Base-by-base conservation (phyloP, 2,329 filamentous ascomycete genomes). In the Fusarium sp. region DNA sequence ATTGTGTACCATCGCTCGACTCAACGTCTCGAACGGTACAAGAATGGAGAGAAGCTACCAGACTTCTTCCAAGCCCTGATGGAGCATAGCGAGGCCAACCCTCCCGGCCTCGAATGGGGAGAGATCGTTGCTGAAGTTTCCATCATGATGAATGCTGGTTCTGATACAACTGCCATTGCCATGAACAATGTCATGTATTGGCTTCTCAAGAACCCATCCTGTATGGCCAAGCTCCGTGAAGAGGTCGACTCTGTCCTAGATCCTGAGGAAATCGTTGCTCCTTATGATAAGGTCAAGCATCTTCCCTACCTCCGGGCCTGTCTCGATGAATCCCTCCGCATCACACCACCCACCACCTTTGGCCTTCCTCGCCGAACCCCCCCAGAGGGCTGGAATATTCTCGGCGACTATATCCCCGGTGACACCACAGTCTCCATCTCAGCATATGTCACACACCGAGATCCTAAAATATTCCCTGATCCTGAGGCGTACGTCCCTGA, bases 11-110 rank as follows among this genome's bases (percentile, higher is more conserved):
- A 82, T 43, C 82, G 82, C 2, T 78, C 83, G 1, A 79, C 75
- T 2, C 43, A 67, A n/a, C 58, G 73, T 7, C 70, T 75, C 3
- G 55, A 58, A 20, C 60, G 70, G 8, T 52, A 72, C 23, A 60
- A 62, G 39, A 67, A 65, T 6, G 85, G 86, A 23, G 86, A 88
- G 73, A 84, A 83, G 62, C 78, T 88, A 0, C 82, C 86, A 44
- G 87, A 89, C 68, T 88, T 89, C 75, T 88, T 89, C 77, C 78
- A 83, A 52, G 79, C 81, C 1, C 73, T 88, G 7, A 85, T 89
- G 83, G 83, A 82, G 11, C 78, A 82, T 49, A 81, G 78, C 53
- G 76, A 80, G 19, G 81, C 76, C 17, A 73, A 75, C 5, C 75
- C 80, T 2, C 61, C 56, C 19, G 51, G 63, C 2, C 80, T 88